phyloP scores from a whole-genome alignment of 257 asterid genomes.

The Avicennia marina region DNA sequence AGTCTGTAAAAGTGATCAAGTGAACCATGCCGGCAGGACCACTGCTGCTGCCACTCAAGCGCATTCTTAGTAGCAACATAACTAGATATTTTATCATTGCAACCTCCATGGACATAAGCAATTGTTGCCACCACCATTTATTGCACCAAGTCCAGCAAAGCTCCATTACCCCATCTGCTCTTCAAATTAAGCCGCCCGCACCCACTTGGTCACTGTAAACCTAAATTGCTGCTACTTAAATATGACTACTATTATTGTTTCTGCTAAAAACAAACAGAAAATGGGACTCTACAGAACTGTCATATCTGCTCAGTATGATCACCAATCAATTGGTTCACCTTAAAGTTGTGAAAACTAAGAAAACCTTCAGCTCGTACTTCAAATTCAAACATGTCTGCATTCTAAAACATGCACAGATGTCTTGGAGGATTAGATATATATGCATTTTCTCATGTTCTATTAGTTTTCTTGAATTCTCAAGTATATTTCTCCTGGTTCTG shows the following conservation, averaged over 20 bases:
- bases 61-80: neutral
- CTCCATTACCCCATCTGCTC: neutral
- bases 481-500: neutral
- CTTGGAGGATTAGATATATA: too few relatives aligned
- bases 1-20: constrained; percentile 2
- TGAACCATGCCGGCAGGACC: neutral
- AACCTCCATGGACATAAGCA: constrained; percentile 7
- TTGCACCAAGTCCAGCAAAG: neutral
- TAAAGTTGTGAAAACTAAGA: neutral
- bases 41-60: neutral
- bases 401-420: neutral
- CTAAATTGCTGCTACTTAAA: constrained; percentile 1
- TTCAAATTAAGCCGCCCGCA: neutral
- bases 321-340: constrained; percentile 4
- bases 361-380: neutral
- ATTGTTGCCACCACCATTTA: neutral
- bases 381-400: neutral
- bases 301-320: neutral
- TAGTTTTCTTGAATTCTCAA: constrained; percentile 11
- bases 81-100: neutral
- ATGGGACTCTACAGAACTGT: neutral
- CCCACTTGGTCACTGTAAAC: constrained; percentile 1
- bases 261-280: neutral
- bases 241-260: neutral
- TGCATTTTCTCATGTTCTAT: constrained; percentile 5